These are phyloP conservation scores for Brettanomyces naardenensis DNA, from an alignment of 805 yeast genomes.

Conservation along the genomic window DNA sequence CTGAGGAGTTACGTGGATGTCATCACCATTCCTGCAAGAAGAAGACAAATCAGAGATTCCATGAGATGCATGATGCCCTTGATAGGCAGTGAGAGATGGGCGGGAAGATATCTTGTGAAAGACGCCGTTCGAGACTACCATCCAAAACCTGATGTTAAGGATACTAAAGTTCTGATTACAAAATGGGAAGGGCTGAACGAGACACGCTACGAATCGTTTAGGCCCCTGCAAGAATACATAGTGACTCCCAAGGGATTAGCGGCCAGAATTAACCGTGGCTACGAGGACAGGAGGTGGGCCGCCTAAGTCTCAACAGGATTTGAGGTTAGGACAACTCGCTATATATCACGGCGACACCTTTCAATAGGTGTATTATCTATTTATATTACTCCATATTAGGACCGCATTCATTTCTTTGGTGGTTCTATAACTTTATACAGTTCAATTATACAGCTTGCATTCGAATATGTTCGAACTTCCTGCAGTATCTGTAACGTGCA, in stretches of 20 bases:
- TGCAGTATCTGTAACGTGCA: too few species aligned
- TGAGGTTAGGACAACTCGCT: too few species aligned
- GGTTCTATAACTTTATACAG: too few species aligned
- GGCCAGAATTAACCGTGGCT: conserved; percentile 16
- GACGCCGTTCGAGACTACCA: conserved; percentile 13
- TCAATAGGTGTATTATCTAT: too few species aligned
- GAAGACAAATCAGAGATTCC: conserved; percentile 24
- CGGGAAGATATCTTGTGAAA: conserved; percentile 22
- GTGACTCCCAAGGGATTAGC: conserved; percentile 26
- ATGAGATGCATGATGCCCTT: conserved; percentile 28
- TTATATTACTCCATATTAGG: too few species aligned
- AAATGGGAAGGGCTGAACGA: not conserved
- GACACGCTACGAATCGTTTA: not conserved
- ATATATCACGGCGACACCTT: too few species aligned
- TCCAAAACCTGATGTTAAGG: conserved; percentile 7
- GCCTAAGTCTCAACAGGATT: too few species aligned
- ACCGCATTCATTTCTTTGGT: too few species aligned
- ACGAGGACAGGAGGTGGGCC: not conserved
- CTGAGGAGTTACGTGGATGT: not conserved
- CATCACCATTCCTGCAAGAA: conserved; percentile 1
- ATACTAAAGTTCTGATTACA: not conserved
- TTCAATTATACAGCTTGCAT: too few species aligned
- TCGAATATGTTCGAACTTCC: too few species aligned
- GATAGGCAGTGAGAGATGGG: conserved; percentile 27
- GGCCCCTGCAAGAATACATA: conserved; percentile 26